phyloP scores from a whole-genome alignment of 148 eudicot genomes.

The Spergularia bocconei region DNA sequence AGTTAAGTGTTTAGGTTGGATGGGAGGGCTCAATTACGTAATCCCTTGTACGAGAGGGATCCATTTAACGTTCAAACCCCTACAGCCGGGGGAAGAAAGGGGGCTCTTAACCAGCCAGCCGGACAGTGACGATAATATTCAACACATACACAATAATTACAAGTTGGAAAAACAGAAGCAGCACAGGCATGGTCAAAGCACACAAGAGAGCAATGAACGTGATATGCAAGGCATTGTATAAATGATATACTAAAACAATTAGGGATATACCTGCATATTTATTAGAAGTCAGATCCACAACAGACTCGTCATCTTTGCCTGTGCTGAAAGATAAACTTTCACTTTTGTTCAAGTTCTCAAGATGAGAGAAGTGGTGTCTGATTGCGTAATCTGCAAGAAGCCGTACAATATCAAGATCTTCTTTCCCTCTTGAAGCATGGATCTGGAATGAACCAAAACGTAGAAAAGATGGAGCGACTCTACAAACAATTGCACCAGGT shows the following conservation, averaged over 20 bases:
- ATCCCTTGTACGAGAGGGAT: too few species aligned
- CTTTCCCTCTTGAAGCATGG: constrained; percentile 91
- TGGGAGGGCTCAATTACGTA: too few species aligned
- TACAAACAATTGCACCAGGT: constrained; percentile 97
- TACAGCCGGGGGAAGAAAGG: too few species aligned
- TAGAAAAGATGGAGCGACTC: constrained; percentile 94
- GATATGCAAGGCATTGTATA: background rate
- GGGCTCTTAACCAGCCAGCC: too few species aligned
- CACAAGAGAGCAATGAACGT: background rate
- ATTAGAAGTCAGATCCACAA: constrained; percentile 95
- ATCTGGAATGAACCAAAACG: constrained; percentile 97
- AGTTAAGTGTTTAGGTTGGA: too few species aligned
- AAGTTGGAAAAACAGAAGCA: background rate
- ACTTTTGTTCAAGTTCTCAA: constrained; percentile 74
- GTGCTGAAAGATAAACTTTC: constrained; percentile 83
- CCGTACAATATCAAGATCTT: constrained; percentile 74
- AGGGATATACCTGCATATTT: constrained; percentile 76
- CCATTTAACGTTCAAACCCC: too few species aligned
- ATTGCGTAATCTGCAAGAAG: constrained; percentile 85
- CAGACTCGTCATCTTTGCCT: constrained; percentile 65
- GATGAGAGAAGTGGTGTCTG: constrained; percentile 81
- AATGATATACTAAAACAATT: background rate
- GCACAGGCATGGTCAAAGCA: background rate
- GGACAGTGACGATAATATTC: too few species aligned
- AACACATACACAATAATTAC: background rate